Evolutionary conservation across 78 protist genomes (phyloP).

Genomic region (Dictyostelium brefeldianum): DNA sequence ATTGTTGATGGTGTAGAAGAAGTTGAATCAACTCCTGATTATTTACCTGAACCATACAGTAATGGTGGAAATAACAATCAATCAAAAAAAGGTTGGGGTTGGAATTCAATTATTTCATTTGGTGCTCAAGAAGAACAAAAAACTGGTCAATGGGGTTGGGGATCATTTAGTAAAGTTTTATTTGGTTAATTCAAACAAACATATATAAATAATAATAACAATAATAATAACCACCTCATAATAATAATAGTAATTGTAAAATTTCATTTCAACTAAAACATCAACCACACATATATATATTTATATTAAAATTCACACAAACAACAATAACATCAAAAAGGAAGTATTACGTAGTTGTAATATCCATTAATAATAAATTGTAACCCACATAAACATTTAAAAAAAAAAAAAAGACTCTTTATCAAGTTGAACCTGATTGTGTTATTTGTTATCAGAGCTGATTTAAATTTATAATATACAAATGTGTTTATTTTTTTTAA

Average conservation of each 20-base stretch:
- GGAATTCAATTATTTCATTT: constrained; percentile 64
- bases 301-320: too few relatives aligned
- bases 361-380: too few relatives aligned
- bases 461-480: background rate
- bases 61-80: background rate
- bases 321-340: too few relatives aligned
- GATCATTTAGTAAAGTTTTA: constrained; percentile 50
- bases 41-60: constrained; percentile 35
- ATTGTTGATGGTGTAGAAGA: constrained; percentile 75
- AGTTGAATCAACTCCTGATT: constrained; percentile 54
- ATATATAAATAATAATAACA: background rate
- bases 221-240: background rate
- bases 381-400: too few relatives aligned
- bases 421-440: too few relatives aligned
- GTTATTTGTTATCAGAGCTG: too few relatives aligned
- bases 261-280: background rate
- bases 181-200: constrained; percentile 42
- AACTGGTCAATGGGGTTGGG: constrained; percentile 52
- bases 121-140: constrained; percentile 22
- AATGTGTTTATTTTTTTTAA: background rate
- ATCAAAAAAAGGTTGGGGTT: constrained; percentile 39
- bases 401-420: too few relatives aligned
- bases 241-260: constrained; percentile 2
- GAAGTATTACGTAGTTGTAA: too few relatives aligned
- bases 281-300: background rate